Evolutionary conservation across 2,329 filamentous ascomycete species (phyloP).

Genomic region (Coleophoma cylindrospora): DNA sequence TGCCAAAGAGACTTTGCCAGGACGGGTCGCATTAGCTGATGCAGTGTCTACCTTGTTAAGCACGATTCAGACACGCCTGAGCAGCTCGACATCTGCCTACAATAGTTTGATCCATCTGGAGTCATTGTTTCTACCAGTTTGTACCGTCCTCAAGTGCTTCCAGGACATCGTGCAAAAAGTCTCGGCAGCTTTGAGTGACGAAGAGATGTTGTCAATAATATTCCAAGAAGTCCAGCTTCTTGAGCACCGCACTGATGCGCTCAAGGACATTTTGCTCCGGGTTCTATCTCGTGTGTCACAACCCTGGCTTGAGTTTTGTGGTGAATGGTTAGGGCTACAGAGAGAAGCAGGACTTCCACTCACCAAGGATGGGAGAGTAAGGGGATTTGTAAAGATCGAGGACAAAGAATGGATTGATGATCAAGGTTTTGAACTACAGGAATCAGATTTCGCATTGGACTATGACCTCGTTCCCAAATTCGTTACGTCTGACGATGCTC

Average conservation of each 20-base stretch:
- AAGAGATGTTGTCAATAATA: constrained; percentile 55
- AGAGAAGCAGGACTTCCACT: constrained; percentile 50
- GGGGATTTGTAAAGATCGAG: constrained; percentile 57
- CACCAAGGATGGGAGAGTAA: constrained; percentile 39
- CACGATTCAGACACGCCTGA: constrained; percentile 24
- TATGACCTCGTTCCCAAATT: constrained; percentile 65
- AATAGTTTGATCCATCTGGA: constrained; percentile 27
- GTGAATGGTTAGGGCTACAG: constrained; percentile 71
- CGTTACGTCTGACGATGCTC: constrained; percentile 63
- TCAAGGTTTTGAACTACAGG: constrained; percentile 49
- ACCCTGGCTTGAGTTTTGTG: constrained; percentile 63
- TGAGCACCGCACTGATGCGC: constrained; percentile 56
- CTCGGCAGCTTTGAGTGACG: constrained; percentile 41
- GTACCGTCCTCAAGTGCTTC: constrained; percentile 25
- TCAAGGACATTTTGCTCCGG: constrained; percentile 62
- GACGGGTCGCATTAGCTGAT: constrained; percentile 27
- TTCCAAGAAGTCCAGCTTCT: constrained; percentile 58
- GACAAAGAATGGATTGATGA: constrained; percentile 51
- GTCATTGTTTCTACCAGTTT: constrained; percentile 22
- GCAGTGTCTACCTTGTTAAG: constrained; percentile 30
- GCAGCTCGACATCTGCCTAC: constrained; percentile 14
- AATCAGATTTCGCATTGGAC: constrained; percentile 59
- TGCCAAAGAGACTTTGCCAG: constrained; percentile 17
- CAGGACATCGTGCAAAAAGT: constrained; percentile 21
- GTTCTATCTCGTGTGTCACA: constrained; percentile 57